Conservation (phyloP, 1,284 basidiomycete genomes). For the Ceratobasidium papillatum region DNA sequence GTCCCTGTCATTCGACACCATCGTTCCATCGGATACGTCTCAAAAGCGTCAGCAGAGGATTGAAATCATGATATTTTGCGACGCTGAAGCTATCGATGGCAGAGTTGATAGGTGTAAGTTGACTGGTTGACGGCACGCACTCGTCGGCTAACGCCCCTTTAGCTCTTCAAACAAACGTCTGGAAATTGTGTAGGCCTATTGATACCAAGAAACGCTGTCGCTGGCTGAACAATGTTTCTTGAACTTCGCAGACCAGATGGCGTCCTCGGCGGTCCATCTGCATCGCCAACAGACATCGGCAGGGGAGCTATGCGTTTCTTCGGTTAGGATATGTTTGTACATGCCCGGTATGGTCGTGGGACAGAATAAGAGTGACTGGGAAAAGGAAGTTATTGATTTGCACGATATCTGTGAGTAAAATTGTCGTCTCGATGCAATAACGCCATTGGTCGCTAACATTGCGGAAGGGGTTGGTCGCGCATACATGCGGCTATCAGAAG, state of each 20-base stretch:
- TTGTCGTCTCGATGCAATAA: no score
- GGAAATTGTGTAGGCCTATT: not conserved
- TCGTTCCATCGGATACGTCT: not conserved
- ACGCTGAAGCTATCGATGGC: not conserved
- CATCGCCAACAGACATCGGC: not conserved
- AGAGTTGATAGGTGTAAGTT: not conserved
- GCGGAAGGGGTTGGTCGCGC: constrained; percentile 3
- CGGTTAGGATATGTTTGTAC: not conserved
- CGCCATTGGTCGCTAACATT: no score
- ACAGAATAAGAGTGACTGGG: not conserved
- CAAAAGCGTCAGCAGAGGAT: not conserved
- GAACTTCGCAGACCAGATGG: not conserved
- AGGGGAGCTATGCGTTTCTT: not conserved
- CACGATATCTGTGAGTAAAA: not conserved
- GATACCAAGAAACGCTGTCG: not conserved
- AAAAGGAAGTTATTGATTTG: not conserved
- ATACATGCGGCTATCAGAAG: not conserved
- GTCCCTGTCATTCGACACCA: not conserved
- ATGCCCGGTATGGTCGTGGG: not conserved
- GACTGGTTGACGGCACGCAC: not conserved
- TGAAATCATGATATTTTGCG: not conserved
- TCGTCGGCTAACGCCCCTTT: not conserved
- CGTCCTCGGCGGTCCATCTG: not conserved
- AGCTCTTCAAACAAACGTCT: not conserved
- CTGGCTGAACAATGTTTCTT: not conserved